Percentiles rank a stretch among this genome's conserved stretches.
Evolutionary conservation across 257 asterid species (phyloP).

Genomic region (Solanum pennellii): DNA sequence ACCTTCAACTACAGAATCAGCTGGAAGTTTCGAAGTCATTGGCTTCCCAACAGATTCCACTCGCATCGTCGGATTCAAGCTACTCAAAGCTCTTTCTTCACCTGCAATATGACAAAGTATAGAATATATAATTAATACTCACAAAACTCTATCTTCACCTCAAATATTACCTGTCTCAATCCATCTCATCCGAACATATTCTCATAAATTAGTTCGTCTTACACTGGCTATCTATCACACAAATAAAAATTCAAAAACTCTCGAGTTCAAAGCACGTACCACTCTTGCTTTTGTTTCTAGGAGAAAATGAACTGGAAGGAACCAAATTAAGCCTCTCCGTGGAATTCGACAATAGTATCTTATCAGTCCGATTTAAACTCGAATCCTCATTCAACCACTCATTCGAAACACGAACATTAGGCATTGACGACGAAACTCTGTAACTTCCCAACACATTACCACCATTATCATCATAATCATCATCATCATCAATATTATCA

Average conservation of each 20-base stretch:
- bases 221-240: not conserved
- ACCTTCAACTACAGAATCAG: constrained; percentile 49
- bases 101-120: not conserved
- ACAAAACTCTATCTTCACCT: not conserved
- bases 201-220: not conserved
- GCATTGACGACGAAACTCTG: constrained; percentile 47
- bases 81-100: constrained; percentile 3
- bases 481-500: constrained; percentile 14
- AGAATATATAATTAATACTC: not conserved
- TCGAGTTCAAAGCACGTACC: constrained; percentile 21
- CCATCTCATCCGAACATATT: not conserved
- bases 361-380: constrained; percentile 2
- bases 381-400: constrained; percentile 24
- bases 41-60: constrained; percentile 62
- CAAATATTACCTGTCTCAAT: not conserved
- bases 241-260: not conserved
- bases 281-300: constrained; percentile 30
- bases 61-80: constrained; percentile 28
- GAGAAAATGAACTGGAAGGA: constrained; percentile 38
- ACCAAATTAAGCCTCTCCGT: constrained; percentile 25
- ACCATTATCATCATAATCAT: constrained; percentile 9
- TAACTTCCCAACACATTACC: constrained; percentile 13
- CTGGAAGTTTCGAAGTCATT: constrained; percentile 46
- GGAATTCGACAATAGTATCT: constrained; percentile 4
- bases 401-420: constrained; percentile 22